These are phyloP conservation scores for Pichia sp. DNA, from an alignment of 1,139 yeast genomes.

Conservation along the genomic window DNA sequence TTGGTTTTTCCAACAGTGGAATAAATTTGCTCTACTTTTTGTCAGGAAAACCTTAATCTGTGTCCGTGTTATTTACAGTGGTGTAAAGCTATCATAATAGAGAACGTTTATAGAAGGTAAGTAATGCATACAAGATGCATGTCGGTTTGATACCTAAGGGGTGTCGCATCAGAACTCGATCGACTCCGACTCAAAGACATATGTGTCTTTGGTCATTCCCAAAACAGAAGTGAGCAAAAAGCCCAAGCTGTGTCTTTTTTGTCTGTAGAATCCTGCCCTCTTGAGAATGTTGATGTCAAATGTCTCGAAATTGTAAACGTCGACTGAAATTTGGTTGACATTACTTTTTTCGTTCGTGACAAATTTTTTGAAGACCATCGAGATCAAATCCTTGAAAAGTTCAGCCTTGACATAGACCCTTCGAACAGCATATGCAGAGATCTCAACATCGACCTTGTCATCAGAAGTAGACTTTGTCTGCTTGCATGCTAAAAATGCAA, in stretches of 20 bases:
- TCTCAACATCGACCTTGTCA: conserved; percentile 36
- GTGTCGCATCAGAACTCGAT: conserved; percentile 15
- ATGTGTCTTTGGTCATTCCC: conserved; percentile 46
- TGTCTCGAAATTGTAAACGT: conserved; percentile 51
- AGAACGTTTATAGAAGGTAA: not conserved
- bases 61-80: not conserved
- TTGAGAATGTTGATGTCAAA: conserved; percentile 36
- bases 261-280: conserved; percentile 32
- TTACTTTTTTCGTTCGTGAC: conserved; percentile 14
- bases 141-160: not conserved
- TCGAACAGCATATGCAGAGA: conserved; percentile 59
- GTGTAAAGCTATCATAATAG: no score
- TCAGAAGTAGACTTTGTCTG: conserved; percentile 27
- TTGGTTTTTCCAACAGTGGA: no score
- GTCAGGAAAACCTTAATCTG: not conserved
- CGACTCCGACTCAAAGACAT: conserved; percentile 38
- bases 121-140: not conserved
- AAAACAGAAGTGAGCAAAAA: conserved; percentile 31
- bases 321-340: conserved; percentile 37
- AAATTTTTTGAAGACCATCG: conserved; percentile 20
- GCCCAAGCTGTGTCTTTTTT: conserved; percentile 2
- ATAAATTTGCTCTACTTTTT: not conserved
- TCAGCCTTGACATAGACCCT: conserved; percentile 62
- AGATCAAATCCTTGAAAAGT: conserved; percentile 53
- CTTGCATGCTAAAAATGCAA: conserved; percentile 52